phyloP scores from a whole-genome alignment of 2,329 filamentous ascomycete species.

The Malbranchea zuffiana region DNA sequence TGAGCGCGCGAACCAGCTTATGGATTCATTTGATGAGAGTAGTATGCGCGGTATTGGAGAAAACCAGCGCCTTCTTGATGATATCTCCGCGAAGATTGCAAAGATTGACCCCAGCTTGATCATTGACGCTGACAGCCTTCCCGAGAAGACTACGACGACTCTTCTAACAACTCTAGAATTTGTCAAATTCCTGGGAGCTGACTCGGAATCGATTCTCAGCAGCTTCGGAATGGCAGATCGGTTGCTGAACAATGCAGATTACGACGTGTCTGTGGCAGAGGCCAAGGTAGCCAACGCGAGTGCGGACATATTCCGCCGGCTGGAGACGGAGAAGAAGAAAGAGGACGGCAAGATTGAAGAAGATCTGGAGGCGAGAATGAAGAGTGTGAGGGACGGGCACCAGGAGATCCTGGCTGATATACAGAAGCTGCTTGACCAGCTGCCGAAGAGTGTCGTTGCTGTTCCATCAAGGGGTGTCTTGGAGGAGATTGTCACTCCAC shows the following conservation, averaged over 20 bases:
- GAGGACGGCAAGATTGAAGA: slow-evolving; percentile 38
- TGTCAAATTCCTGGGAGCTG: slow-evolving; percentile 31
- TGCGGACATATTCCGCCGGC: slow-evolving; percentile 31
- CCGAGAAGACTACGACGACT: slow-evolving; percentile 24
- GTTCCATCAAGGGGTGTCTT: slow-evolving; percentile 6
- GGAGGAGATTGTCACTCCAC: neutral
- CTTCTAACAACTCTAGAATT: slow-evolving; percentile 23
- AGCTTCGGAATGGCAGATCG: slow-evolving; percentile 41
- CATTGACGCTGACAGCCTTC: slow-evolving; percentile 24
- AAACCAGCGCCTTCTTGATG: slow-evolving; percentile 42
- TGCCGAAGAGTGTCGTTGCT: slow-evolving; percentile 22
- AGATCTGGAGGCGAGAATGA: slow-evolving; percentile 33
- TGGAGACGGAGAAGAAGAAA: slow-evolving; percentile 38
- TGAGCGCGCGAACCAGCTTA: slow-evolving; percentile 39
- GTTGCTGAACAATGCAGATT: slow-evolving; percentile 42
- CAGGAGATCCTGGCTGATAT: slow-evolving; percentile 29
- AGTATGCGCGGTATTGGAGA: slow-evolving; percentile 41
- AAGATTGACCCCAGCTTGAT: slow-evolving; percentile 27
- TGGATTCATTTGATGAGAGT: slow-evolving; percentile 42
- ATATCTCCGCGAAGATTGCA: slow-evolving; percentile 35
- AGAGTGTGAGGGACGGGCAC: slow-evolving; percentile 32
- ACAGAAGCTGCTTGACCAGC: slow-evolving; percentile 28
- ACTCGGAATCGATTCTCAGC: slow-evolving; percentile 38
- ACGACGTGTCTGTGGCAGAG: slow-evolving; percentile 44
- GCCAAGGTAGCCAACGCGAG: slow-evolving; percentile 38